Percentiles rank a stretch among this genome's conserved stretches.
These are phyloP conservation scores for Funneliformis geosporum DNA, from an alignment of 192 early-diverging fungal species.

Conservation along the genomic window DNA sequence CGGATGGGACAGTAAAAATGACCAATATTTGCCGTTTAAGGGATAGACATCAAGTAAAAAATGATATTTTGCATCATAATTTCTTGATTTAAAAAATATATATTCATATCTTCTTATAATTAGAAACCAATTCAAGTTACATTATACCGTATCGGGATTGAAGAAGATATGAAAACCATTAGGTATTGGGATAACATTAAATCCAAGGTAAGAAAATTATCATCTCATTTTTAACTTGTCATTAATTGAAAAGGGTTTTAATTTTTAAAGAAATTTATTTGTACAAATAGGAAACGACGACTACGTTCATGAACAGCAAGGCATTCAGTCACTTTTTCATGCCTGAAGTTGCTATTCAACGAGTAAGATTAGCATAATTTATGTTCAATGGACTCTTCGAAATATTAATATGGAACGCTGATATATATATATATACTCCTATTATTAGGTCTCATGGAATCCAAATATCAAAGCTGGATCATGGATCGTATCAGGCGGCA, in stretches of 20 bases:
- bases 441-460: constrained; percentile 40
- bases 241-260: neutral
- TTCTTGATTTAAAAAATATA: neutral
- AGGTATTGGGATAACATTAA: constrained; percentile 27
- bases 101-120: neutral
- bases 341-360: constrained; percentile 29
- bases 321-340: constrained; percentile 4
- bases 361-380: constrained; percentile 13
- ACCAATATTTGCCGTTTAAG: constrained; percentile 33
- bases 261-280: neutral
- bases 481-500: constrained; percentile 42
- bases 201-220: constrained; percentile 7
- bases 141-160: constrained; percentile 10
- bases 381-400: neutral
- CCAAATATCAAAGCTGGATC: constrained; percentile 20
- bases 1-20: constrained; percentile 26
- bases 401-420: neutral
- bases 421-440: neutral
- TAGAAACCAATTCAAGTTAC: constrained; percentile 32
- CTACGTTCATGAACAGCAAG: neutral
- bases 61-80: neutral
- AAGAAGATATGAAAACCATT: constrained; percentile 1
- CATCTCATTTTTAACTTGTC: neutral
- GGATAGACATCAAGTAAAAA: constrained; percentile 20
- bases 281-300: constrained; percentile 5